A percentile compares a stretch with the other conserved stretches of the same genome.
Evolutionary conservation across 257 asterid genomes (phyloP).

Genomic region (Forsythia suspensa): DNA sequence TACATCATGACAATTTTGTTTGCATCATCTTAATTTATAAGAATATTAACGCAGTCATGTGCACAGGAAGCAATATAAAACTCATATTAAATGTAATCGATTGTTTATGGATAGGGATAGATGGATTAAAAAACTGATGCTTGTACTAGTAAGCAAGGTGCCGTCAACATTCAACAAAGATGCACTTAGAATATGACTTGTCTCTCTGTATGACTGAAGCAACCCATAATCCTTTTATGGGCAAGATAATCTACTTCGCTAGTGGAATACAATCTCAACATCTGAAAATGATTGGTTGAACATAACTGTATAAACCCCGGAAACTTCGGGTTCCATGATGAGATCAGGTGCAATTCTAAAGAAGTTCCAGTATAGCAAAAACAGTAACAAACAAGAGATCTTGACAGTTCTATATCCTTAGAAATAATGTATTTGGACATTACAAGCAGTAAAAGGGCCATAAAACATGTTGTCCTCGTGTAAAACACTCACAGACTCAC

Average conservation of each 20-base stretch:
- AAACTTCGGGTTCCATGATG: too few relatives aligned
- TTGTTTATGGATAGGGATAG: too few relatives aligned
- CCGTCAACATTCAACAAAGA: neutral
- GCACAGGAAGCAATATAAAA: too few relatives aligned
- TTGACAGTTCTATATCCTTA: constrained; percentile 5
- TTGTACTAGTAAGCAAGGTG: neutral
- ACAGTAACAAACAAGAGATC: neutral
- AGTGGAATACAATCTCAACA: neutral
- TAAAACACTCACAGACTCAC: neutral
- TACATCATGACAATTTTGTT: too few relatives aligned
- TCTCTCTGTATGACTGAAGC: neutral
- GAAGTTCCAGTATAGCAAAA: neutral
- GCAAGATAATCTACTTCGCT: constrained; percentile 1
- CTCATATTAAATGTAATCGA: too few relatives aligned
- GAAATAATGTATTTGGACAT: constrained; percentile 1
- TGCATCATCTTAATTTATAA: too few relatives aligned
- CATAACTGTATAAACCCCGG: too few relatives aligned
- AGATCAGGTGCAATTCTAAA: too few relatives aligned
- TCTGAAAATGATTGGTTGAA: too few relatives aligned
- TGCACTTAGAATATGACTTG: neutral
- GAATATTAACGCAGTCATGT: too few relatives aligned
- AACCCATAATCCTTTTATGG: neutral
- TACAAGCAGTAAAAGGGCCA: constrained; percentile 3
- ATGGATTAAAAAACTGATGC: neutral
- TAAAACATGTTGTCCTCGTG: neutral